A percentile compares a stretch with the other conserved stretches of the same genome.
Evolutionary conservation across 2,329 filamentous ascomycete genomes (phyloP).

Genomic region (Sporothrix brasiliensis): DNA sequence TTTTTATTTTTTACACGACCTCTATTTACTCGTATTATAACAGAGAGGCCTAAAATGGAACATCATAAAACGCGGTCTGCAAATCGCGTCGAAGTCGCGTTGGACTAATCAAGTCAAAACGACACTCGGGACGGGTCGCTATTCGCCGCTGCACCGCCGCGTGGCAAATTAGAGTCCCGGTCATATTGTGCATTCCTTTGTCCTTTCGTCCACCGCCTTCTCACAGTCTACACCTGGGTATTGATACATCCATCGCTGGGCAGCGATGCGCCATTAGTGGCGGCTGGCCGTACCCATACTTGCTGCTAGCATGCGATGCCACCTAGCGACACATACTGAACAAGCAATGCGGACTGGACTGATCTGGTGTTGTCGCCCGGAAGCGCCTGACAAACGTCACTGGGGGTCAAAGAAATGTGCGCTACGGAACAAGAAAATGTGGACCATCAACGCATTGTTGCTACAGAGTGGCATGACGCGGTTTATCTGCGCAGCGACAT

Average conservation of each 20-base stretch:
- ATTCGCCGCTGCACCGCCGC: constrained; percentile 23
- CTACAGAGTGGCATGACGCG: background rate
- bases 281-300: constrained; percentile 16
- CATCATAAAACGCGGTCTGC: constrained; percentile 19
- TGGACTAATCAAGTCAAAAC: constrained; percentile 19
- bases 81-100: constrained; percentile 25
- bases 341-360: background rate
- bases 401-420: too few species aligned
- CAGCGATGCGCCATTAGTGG: constrained; percentile 41
- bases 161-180: constrained; percentile 23
- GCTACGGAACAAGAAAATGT: background rate
- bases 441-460: constrained; percentile 1
- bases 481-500: background rate
- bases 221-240: constrained; percentile 29
- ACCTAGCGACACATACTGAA: background rate
- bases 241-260: constrained; percentile 40
- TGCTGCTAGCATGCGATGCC: background rate
- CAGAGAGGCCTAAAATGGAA: constrained; percentile 3
- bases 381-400: too few species aligned
- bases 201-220: constrained; percentile 3
- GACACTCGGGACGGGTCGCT: constrained; percentile 24
- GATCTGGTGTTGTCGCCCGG: background rate
- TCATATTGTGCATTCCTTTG: background rate
- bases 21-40: too few species aligned
- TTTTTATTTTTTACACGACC: too few species aligned